Conservation (phyloP, 352 stramenopile species). For the Thalassiosira pacifica region DNA sequence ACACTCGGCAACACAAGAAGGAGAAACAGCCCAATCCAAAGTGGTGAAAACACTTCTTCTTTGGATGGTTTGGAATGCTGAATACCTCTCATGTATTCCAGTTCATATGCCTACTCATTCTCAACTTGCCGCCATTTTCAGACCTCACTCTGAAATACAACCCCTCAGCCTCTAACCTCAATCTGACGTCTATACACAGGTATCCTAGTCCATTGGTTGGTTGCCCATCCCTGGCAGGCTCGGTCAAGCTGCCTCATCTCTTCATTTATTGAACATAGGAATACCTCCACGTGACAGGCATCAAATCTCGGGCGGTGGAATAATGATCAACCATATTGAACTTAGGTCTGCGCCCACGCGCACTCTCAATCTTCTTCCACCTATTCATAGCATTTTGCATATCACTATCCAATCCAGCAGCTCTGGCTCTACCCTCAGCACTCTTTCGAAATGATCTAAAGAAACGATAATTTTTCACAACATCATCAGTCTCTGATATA, state of each 20-base stretch:
- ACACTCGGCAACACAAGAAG: too few relatives aligned
- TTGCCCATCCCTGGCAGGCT: slow-evolving; percentile 17
- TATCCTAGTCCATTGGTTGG: slow-evolving; percentile 21
- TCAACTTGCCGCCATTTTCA: too few relatives aligned
- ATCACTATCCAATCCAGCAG: slow-evolving; percentile 7
- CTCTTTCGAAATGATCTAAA: slow-evolving; percentile 24
- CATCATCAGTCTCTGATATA: slow-evolving; percentile 11
- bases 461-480: slow-evolving; percentile 15
- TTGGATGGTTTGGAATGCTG: too few relatives aligned
- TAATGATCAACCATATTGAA: slow-evolving; percentile 40
- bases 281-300: slow-evolving; percentile 37
- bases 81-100: too few relatives aligned
- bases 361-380: slow-evolving; percentile 31
- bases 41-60: too few relatives aligned
- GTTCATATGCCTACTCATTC: too few relatives aligned
- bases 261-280: slow-evolving; percentile 32
- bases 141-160: not conserved
- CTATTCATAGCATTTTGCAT: slow-evolving; percentile 41
- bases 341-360: not conserved
- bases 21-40: too few relatives aligned
- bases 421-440: not conserved
- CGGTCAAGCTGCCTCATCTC: slow-evolving; percentile 8
- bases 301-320: slow-evolving; percentile 15
- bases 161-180: not conserved
- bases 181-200: not conserved